Percentiles rank a stretch among this genome's conserved stretches.
Conservation (phyloP, 306 rosid genomes). For the Cicer yamashitae region DNA sequence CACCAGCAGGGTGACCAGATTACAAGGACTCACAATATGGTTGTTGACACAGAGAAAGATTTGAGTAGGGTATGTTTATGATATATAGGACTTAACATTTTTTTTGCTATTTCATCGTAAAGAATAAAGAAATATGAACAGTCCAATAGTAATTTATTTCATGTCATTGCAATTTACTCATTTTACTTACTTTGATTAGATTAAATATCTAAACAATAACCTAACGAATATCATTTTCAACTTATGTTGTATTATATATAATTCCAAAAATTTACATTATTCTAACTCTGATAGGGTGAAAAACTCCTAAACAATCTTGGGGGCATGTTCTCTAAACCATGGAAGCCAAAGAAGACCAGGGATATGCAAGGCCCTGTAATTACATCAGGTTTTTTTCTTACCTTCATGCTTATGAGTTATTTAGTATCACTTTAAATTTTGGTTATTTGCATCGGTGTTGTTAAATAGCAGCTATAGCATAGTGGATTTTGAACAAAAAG, state of each 20-base stretch:
- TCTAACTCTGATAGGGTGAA: constrained; percentile 76
- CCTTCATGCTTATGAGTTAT: background rate
- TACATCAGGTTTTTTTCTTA: constrained; percentile 66
- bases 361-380: constrained; percentile 74
- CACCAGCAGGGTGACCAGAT: constrained; percentile 95
- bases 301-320: constrained; percentile 93
- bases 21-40: constrained; percentile 78
- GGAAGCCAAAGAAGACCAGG: constrained; percentile 85
- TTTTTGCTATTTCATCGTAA: background rate
- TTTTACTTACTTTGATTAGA: background rate
- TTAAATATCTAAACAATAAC: background rate
- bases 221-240: background rate
- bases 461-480: too few species aligned
- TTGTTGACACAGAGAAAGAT: constrained; percentile 84
- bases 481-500: too few species aligned
- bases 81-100: too few species aligned
- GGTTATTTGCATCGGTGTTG: background rate
- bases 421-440: background rate
- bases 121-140: background rate
- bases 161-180: too few species aligned
- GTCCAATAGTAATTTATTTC: too few species aligned
- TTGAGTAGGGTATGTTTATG: constrained; percentile 65
- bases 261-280: constrained; percentile 6
- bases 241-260: background rate
- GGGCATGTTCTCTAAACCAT: constrained; percentile 85